phyloP scores from a whole-genome alignment of 2,329 filamentous ascomycete species.

The Venturia pyrina region DNA sequence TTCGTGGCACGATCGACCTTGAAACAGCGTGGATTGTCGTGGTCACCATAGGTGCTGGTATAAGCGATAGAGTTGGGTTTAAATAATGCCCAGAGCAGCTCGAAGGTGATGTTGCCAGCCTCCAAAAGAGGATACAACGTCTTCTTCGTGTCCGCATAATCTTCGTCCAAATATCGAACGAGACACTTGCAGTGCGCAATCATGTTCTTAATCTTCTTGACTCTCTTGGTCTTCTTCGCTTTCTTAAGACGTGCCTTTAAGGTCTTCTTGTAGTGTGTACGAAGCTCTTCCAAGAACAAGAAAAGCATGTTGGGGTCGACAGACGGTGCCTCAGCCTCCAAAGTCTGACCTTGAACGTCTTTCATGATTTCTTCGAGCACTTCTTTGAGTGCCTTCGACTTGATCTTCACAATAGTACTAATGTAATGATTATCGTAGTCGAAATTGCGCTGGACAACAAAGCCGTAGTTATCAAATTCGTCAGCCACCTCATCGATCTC shows the following conservation, averaged over 20 bases:
- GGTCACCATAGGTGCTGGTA: conserved; percentile 63
- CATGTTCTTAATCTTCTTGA: conserved; percentile 49
- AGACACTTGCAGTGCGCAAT: conserved; percentile 60
- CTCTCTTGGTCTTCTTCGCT: conserved; percentile 53
- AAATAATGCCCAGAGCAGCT: conserved; percentile 5
- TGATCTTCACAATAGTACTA: conserved; percentile 69
- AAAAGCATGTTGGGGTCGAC: conserved; percentile 38
- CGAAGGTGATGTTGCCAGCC: conserved; percentile 77
- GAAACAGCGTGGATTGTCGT: conserved; percentile 71
- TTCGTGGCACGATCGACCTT: conserved; percentile 69
- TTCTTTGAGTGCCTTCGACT: conserved; percentile 68
- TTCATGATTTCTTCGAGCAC: conserved; percentile 63
- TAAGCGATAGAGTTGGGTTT: conserved; percentile 78
- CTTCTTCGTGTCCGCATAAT: conserved; percentile 70
- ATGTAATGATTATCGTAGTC: conserved; percentile 76
- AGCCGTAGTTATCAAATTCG: conserved; percentile 62
- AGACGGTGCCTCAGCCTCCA: conserved; percentile 70
- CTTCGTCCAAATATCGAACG: conserved; percentile 66
- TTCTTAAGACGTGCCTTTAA: conserved; percentile 51
- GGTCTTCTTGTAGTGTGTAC: conserved; percentile 47
- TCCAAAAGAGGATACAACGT: conserved; percentile 71
- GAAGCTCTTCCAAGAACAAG: conserved; percentile 70
- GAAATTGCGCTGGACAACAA: conserved; percentile 74
- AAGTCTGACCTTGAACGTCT: conserved; percentile 64
- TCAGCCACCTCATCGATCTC: conserved; percentile 54